Percentiles rank a stretch among this genome's conserved stretches.
These are phyloP conservation scores for Lipomyces lipofer DNA, from an alignment of 805 yeast species.

Conservation along the genomic window DNA sequence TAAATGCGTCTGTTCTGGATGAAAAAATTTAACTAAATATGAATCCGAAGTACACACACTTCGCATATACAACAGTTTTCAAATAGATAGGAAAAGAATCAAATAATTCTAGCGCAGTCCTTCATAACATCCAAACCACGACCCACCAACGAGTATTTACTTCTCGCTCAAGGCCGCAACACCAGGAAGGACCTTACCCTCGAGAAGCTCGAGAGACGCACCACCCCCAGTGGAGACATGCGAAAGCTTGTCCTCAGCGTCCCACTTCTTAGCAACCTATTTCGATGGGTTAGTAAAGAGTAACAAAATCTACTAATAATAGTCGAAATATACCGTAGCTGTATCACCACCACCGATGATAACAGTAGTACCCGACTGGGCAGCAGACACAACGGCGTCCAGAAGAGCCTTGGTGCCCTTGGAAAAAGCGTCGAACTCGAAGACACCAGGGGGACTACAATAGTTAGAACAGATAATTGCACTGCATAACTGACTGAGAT, in stretches of 20 bases:
- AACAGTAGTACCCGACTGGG: constrained; percentile 89
- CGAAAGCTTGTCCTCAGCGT: constrained; percentile 92
- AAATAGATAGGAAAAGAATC: too few species aligned
- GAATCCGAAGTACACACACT: too few species aligned
- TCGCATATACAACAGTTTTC: too few species aligned
- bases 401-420: constrained; percentile 88
- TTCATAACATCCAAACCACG: neutral
- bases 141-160: constrained; percentile 32
- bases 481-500: too few species aligned
- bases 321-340: constrained; percentile 65
- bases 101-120: too few species aligned
- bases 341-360: constrained; percentile 99
- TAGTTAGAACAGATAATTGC: too few species aligned
- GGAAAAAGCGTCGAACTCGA: constrained; percentile 92
- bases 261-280: constrained; percentile 86
- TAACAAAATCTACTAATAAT: too few species aligned
- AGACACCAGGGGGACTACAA: constrained; percentile 92
- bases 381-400: constrained; percentile 83
- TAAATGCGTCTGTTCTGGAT: too few species aligned
- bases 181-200: constrained; percentile 99
- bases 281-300: constrained; percentile 36
- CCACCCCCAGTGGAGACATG: constrained; percentile 99
- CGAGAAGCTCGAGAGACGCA: constrained; percentile 97
- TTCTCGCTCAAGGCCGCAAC: constrained; percentile 88
- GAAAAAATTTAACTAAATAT: too few species aligned